phyloP scores from a whole-genome alignment of 2,329 filamentous ascomycete genomes.

The Aquanectria penicillioides region DNA sequence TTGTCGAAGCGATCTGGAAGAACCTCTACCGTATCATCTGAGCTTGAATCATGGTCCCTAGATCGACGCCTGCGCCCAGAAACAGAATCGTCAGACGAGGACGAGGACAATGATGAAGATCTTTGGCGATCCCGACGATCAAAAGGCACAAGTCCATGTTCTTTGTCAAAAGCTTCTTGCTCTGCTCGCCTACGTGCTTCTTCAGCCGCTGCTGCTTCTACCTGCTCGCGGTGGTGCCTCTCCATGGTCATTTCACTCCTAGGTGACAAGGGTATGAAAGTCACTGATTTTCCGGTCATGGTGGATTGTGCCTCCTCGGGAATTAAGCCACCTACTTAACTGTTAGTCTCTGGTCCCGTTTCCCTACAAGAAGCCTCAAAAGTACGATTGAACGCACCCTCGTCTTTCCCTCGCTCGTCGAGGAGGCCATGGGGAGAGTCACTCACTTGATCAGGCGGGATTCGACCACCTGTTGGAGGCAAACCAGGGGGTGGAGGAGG shows the following conservation, averaged over 20 bases:
- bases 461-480: slow-evolving; percentile 44
- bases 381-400: slow-evolving; percentile 51
- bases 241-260: slow-evolving; percentile 58
- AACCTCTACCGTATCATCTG: slow-evolving; percentile 53
- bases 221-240: slow-evolving; percentile 51
- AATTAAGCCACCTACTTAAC: slow-evolving; percentile 44
- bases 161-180: slow-evolving; percentile 29
- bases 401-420: slow-evolving; percentile 42
- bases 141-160: slow-evolving; percentile 31
- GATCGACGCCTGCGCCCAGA: slow-evolving; percentile 33
- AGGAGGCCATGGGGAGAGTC: slow-evolving; percentile 46
- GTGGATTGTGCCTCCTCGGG: slow-evolving; percentile 24
- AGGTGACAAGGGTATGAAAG: slow-evolving; percentile 61
- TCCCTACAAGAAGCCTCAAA: slow-evolving; percentile 23
- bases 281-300: slow-evolving; percentile 51
- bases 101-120: slow-evolving; percentile 45
- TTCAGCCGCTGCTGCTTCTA: slow-evolving; percentile 38
- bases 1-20: slow-evolving; percentile 60
- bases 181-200: slow-evolving; percentile 28
- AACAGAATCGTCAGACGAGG: slow-evolving; percentile 47
- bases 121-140: slow-evolving; percentile 21
- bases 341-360: slow-evolving; percentile 33
- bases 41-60: slow-evolving; percentile 29
- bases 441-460: slow-evolving; percentile 57
- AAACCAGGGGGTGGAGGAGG: slow-evolving; percentile 48